Conservation (phyloP, 331 rosid species). For the Malus hybrid region DNA sequence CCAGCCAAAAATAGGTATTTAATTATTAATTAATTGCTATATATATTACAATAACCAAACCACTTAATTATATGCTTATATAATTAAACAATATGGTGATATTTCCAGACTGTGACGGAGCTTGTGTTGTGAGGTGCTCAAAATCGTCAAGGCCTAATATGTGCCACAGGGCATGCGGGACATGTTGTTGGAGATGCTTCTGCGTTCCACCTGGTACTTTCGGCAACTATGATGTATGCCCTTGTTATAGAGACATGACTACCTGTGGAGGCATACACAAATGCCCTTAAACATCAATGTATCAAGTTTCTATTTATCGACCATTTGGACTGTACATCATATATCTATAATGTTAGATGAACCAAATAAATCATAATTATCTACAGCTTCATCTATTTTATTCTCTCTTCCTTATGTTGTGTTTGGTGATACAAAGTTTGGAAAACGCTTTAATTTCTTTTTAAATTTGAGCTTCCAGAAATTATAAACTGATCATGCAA, state of each 20-base stretch:
- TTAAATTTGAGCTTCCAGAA: no score
- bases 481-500: no score
- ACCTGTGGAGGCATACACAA: constrained; percentile 63
- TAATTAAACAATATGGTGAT: background rate
- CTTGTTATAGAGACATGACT: constrained; percentile 61
- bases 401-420: no score
- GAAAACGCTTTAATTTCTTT: no score
- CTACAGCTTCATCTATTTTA: no score
- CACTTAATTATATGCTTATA: background rate
- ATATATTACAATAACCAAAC: background rate
- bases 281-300: constrained; percentile 45
- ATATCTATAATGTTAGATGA: no score
- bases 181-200: constrained; percentile 58
- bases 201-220: constrained; percentile 81
- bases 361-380: no score
- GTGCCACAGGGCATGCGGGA: constrained; percentile 71
- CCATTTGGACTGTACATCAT: no score
- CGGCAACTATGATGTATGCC: constrained; percentile 55
- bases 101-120: constrained; percentile 41
- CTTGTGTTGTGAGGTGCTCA: constrained; percentile 49
- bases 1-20: background rate
- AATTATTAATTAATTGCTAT: background rate
- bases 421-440: no score
- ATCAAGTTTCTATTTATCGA: no score
- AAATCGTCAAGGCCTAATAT: constrained; percentile 41